Base-by-base conservation (phyloP, 73 alveolate genomes). In the Blepharisma japonicum region DNA sequence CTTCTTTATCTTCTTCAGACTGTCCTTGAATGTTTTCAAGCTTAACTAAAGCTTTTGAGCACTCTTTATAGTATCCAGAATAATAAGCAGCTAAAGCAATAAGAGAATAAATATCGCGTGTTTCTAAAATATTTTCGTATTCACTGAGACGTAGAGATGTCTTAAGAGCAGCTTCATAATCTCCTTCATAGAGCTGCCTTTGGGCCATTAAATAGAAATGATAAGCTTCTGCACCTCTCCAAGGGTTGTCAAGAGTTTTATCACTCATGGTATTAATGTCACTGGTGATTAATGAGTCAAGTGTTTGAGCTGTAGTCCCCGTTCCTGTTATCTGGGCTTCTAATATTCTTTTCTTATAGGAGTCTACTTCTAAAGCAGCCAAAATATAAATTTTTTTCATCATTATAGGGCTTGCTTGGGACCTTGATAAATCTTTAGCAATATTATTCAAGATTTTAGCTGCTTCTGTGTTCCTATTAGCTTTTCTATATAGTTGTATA, bases 171-270 rank as follows among this genome's bases (percentile, higher is more conserved):
- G 92, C 89, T 68, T 91, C 91, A 82, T 87, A 94, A 78, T 96
- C 94, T 71, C 98, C 98, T 80, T 92, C 96, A 83, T 95, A 96
- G 49, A 98, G 91, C 83, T 94, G 95, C 74, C 98, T 90, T 77
- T 98, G 96, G 51, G 99, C 89, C 71, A 98, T 83, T 77, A 95
- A 91, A 82, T 93, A 98, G 92, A 97, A 94, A 84, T 98, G 99
- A 85, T 91, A 94, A 56, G 99, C 99, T 86, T 98, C 99, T 11
- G 99, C 99, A 6, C 98, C 98, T 83, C 95, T 92, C 99, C 99
- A 95, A n/a, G 98, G 99, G 83, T 95, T 94, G 68, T 93, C 97
- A 23, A 97, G 88, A 47, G 92, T 89, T 79, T 95, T 95, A 79
- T 97, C 99, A 80, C 97, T 96, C 55, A 89, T 83, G 42, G 94